These are phyloP conservation scores for Cucurbita argyrosperma DNA, from an alignment of 306 rosid species.

Conservation along the genomic window DNA sequence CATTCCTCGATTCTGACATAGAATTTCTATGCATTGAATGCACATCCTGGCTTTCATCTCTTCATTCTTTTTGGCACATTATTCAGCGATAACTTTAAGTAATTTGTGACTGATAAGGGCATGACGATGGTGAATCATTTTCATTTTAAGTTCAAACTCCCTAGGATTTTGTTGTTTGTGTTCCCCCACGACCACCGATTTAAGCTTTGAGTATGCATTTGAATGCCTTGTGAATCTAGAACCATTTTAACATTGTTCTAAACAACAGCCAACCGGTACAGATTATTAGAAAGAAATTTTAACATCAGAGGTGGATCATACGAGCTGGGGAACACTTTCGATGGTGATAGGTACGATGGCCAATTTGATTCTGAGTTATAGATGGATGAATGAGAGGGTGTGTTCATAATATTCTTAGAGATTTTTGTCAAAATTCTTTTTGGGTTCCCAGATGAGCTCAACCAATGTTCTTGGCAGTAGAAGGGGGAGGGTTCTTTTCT, in stretches of 20 bases:
- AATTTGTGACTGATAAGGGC: background rate
- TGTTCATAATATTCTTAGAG: background rate
- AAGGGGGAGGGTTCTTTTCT: conserved; percentile 97
- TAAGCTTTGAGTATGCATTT: background rate
- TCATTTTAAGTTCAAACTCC: background rate
- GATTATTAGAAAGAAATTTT: background rate
- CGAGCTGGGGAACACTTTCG: background rate
- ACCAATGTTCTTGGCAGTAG: conserved; percentile 96
- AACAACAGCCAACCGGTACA: background rate
- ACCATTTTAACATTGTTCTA: background rate
- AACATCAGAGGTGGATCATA: background rate
- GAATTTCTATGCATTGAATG: background rate
- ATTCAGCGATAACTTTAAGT: background rate
- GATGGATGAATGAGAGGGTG: background rate
- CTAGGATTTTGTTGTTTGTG: background rate
- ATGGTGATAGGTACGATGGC: background rate
- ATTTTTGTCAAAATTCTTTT: background rate
- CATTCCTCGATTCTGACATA: background rate
- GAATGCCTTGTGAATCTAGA: background rate
- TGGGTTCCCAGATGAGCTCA: conserved; percentile 57
- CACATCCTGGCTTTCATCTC: background rate
- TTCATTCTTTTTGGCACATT: background rate
- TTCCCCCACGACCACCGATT: background rate
- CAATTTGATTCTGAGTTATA: background rate
- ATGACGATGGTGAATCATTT: background rate